Conservation (phyloP, 768 basidiomycete genomes). For the Suillus luteus region DNA sequence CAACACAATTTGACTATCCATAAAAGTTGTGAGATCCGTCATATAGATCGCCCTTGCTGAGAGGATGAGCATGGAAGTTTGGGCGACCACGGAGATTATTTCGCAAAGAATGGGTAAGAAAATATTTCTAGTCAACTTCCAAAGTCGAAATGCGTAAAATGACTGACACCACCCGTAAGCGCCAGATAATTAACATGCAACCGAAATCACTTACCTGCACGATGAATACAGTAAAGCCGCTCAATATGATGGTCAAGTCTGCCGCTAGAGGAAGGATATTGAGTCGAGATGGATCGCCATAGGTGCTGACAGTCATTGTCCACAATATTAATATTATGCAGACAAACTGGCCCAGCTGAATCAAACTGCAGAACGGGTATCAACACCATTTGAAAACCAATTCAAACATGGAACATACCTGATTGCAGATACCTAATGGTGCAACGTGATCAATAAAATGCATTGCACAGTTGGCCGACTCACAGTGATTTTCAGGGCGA, state of each 20-base stretch:
- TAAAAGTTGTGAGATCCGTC: background rate
- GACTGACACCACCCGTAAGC: constrained; percentile 4
- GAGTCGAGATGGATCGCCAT: constrained; percentile 4
- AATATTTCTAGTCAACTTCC: constrained; percentile 2
- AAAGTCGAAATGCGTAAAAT: constrained; percentile 12
- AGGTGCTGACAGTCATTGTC: constrained; percentile 10
- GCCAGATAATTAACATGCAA: background rate
- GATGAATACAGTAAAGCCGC: background rate
- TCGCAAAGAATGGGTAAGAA: constrained; percentile 9
- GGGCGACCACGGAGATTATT: background rate
- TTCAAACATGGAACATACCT: background rate
- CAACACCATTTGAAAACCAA: background rate
- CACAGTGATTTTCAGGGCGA: constrained; percentile 8
- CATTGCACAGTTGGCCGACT: background rate
- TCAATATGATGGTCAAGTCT: background rate
- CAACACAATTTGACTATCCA: background rate
- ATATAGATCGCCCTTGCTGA: background rate
- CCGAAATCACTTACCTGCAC: constrained; percentile 6
- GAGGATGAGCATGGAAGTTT: background rate
- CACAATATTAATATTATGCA: constrained; percentile 1
- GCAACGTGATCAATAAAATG: background rate
- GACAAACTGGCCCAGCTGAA: constrained; percentile 10
- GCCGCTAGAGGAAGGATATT: constrained; percentile 3
- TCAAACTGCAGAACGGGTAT: background rate
- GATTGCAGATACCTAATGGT: constrained; percentile 8